A percentile compares a stretch with the other conserved stretches of the same genome.
These are phyloP conservation scores for Aspergillus ruber DNA, from an alignment of 2,329 filamentous ascomycete genomes.

Conservation along the genomic window DNA sequence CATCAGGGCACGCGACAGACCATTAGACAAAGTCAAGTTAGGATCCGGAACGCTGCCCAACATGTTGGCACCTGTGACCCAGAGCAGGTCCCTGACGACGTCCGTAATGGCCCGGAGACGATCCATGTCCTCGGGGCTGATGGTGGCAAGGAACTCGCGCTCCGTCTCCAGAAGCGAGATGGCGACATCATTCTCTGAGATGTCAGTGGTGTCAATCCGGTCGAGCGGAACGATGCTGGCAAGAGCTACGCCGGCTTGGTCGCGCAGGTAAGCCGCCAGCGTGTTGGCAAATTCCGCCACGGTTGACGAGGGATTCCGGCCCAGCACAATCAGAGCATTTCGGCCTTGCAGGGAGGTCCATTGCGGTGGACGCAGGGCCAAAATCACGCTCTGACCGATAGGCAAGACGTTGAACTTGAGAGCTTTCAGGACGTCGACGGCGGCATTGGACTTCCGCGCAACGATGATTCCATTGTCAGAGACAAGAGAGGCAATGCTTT, in stretches of 20 bases:
- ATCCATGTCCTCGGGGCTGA: slow-evolving; percentile 1
- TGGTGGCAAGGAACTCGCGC: slow-evolving; percentile 2
- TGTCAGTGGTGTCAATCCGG: not conserved
- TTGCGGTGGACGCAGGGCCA: no score
- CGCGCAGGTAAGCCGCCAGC: not conserved
- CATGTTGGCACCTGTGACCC: slow-evolving; percentile 5
- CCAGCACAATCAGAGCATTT: no score
- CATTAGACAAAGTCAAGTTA: slow-evolving; percentile 4
- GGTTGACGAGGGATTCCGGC: not conserved
- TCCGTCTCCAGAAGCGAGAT: slow-evolving; percentile 2
- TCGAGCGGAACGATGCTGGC: not conserved
- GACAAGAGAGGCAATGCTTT: no score
- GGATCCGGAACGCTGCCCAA: slow-evolving; percentile 1
- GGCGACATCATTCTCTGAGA: not conserved
- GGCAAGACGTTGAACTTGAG: no score
- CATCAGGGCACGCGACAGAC: slow-evolving; percentile 5
- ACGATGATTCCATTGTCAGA: no score
- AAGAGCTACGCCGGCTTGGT: not conserved
- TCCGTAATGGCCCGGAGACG: slow-evolving; percentile 7
- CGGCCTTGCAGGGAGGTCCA: no score
- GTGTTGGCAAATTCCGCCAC: not conserved
- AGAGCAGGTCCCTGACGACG: slow-evolving; percentile 3
- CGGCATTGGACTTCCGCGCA: no score
- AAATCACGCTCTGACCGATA: no score
- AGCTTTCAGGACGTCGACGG: no score